Evolutionary conservation across 352 stramenopile genomes (phyloP), one percentile per base, ranked within the genome.

Genomic region (Aphanomyces stellatus): DNA sequence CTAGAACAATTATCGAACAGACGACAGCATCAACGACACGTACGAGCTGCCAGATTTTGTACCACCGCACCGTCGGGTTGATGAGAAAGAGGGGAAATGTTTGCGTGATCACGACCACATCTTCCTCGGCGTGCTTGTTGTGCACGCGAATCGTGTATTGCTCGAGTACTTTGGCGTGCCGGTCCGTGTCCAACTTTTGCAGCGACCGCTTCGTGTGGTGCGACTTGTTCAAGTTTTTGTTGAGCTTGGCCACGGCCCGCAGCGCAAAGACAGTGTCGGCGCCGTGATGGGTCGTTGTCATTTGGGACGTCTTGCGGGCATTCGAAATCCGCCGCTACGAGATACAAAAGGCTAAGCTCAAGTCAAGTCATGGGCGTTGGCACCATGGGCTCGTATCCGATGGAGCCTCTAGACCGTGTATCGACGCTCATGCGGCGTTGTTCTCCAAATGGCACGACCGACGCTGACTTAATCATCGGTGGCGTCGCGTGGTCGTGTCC

Each of bases 41-140:
- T 72, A 88, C 82, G 56, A 92, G 62, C 48, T 92, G 84, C 84
- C 84, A 92, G 10, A 92, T 57, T 53, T 90, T 90, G 75, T 80
- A 91, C 28, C 46, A 31, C 8, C 3, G 7, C 0, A 25, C 41
- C 3, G 60, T n/a, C 7, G 60, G 60, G 11, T 11, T 19, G 5
- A 67, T 13, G 41, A 67, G 24, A 5, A 56, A 59, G 11, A 51
- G 13, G 33, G 49, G 49, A 57, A 57, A 57, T 1, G 22, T 13
- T 24, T 57, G 49, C 8, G 49, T 57, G 42, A 51, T 22, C 13
- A 51, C 42, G 49, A 30, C 22, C 11, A 11, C 30, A 0, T 15
- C 25, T 6, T 22, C 30, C 5, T 1, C 30, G 11, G 49, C 1
- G 7, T 22, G 17, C 19, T 22, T 57, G 22, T 33, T 49, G 60